A percentile compares a stretch with the other conserved stretches of the same genome.
Conservation (phyloP, 805 yeast species). For the Saccharomycopsis babjevae region DNA sequence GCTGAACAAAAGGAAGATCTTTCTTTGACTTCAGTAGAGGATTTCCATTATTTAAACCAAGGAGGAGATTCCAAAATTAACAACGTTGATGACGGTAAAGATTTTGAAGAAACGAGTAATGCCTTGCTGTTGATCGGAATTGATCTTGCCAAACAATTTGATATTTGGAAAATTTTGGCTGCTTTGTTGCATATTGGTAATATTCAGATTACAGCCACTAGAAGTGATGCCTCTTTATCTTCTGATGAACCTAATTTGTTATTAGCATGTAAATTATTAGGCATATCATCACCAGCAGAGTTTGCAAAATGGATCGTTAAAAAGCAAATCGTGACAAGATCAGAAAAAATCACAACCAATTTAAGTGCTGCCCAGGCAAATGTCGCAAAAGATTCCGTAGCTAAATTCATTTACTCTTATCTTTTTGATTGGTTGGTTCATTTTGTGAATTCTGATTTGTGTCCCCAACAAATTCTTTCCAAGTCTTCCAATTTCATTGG, state of each 20-base stretch:
- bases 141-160: constrained; percentile 42
- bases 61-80: constrained; percentile 66
- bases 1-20: constrained; percentile 45
- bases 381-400: constrained; percentile 94
- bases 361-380: constrained; percentile 73
- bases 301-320: constrained; percentile 90
- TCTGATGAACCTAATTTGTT: constrained; percentile 81
- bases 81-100: constrained; percentile 75
- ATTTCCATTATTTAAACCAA: constrained; percentile 77
- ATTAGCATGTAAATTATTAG: constrained; percentile 76
- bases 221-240: constrained; percentile 71
- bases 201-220: constrained; percentile 72
- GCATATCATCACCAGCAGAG: constrained; percentile 50
- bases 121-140: constrained; percentile 80
- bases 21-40: constrained; percentile 53
- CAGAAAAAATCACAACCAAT: constrained; percentile 82
- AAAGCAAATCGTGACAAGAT: constrained; percentile 85
- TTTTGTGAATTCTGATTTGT: constrained; percentile 70
- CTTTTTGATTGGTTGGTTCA: constrained; percentile 92
- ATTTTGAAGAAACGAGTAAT: constrained; percentile 62
- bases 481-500: constrained; percentile 74
- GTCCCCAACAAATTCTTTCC: constrained; percentile 57
- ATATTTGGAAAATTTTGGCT: constrained; percentile 71
- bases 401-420: constrained; percentile 86
- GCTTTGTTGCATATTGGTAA: constrained; percentile 91